Conservation (phyloP, 345 rosid genomes). For the Boechera retrofracta region DNA sequence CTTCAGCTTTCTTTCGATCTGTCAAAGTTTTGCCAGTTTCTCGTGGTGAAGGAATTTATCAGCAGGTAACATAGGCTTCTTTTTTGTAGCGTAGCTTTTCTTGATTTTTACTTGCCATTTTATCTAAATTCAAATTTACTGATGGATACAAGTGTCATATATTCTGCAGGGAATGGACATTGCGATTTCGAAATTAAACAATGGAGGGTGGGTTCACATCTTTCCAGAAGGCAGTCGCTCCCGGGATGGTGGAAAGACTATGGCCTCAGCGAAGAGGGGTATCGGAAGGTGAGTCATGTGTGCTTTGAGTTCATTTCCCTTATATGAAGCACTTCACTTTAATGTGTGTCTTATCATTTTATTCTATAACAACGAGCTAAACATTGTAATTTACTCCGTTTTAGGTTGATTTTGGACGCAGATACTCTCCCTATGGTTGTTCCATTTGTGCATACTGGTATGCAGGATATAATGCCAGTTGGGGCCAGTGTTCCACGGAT, state of each 20-base stretch:
- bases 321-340: neutral
- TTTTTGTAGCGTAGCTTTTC: neutral
- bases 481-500: conserved; percentile 89
- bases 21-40: conserved; percentile 92
- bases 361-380: neutral
- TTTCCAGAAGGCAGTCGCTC: conserved; percentile 98
- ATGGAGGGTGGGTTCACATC: conserved; percentile 98
- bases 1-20: conserved; percentile 84
- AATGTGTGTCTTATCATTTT: neutral
- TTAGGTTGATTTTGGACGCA: conserved; percentile 85
- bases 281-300: conserved; percentile 74
- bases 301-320: neutral
- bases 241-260: conserved; percentile 90
- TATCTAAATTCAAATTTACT: neutral
- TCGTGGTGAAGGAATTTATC: conserved; percentile 96
- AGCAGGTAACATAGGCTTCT: conserved; percentile 61
- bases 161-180: conserved; percentile 87
- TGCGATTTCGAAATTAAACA: conserved; percentile 85
- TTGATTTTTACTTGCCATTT: neutral
- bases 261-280: conserved; percentile 87
- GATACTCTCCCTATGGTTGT: conserved; percentile 82
- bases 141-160: neutral
- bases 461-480: conserved; percentile 96
- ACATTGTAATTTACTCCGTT: neutral
- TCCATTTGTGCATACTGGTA: conserved; percentile 94